These are phyloP conservation scores for Fusarium sp. DNA, from an alignment of 2,329 filamentous ascomycete genomes.

Conservation along the genomic window DNA sequence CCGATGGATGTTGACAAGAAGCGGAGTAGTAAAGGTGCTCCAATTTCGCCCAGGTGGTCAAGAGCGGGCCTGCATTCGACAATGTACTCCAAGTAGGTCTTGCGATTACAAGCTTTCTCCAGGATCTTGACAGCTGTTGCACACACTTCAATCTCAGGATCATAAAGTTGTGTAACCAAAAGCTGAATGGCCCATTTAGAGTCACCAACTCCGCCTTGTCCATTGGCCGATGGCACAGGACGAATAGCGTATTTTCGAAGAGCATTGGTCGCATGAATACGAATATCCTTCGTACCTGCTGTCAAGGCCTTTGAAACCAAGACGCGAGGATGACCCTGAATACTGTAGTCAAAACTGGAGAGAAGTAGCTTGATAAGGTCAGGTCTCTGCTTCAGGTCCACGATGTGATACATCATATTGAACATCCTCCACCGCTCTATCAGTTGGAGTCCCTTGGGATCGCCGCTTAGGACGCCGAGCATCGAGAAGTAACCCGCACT, in stretches of 20 bases:
- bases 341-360: conserved; percentile 90
- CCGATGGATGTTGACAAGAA: conserved; percentile 97
- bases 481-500: conserved; percentile 95
- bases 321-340: conserved; percentile 90
- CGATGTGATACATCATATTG: conserved; percentile 99
- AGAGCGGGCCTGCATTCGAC: conserved; percentile 95
- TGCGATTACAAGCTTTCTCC: conserved; percentile 96
- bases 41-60: conserved; percentile 96
- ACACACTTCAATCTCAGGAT: conserved; percentile 96
- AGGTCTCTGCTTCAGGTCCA: conserved; percentile 89
- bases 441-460: conserved; percentile 85
- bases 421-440: conserved; percentile 97
- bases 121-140: conserved; percentile 96
- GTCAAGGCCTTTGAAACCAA: conserved; percentile 95
- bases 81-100: conserved; percentile 91
- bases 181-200: conserved; percentile 97
- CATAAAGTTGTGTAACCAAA: conserved; percentile 97
- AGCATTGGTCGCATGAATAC: conserved; percentile 89
- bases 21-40: conserved; percentile 88
- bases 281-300: conserved; percentile 89
- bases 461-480: conserved; percentile 86
- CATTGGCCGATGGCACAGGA: conserved; percentile 55
- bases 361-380: conserved; percentile 91
- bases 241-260: conserved; percentile 85
- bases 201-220: conserved; percentile 65